A percentile compares a stretch with the other conserved stretches of the same genome.
phyloP scores from a whole-genome alignment of 1,284 basidiomycete species.

The Trichosporon inkin region DNA sequence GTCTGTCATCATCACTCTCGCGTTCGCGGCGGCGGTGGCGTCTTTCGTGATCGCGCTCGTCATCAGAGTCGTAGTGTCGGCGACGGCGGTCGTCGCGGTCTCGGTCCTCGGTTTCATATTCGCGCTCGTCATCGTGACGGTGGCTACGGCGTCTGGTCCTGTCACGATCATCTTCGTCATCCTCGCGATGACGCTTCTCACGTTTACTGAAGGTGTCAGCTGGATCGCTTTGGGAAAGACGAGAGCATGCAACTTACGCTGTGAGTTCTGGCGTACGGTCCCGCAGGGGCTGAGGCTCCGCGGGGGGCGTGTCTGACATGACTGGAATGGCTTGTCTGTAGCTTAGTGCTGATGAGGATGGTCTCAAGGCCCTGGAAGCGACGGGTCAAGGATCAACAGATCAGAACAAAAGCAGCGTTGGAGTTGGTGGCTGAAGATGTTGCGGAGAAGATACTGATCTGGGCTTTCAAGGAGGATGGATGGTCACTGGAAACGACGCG shows the following conservation, averaged over 20 bases:
- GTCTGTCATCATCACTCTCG: conserved; percentile 54
- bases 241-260: conserved; percentile 30
- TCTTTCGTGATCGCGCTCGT: conserved; percentile 8
- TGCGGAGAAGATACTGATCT: not conserved
- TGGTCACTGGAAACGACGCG: not conserved
- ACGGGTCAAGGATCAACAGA: not conserved
- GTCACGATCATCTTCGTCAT: conserved; percentile 45
- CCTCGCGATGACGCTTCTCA: conserved; percentile 53
- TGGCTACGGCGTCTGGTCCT: conserved; percentile 32
- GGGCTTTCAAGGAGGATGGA: not conserved
- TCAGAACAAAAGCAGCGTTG: conserved; percentile 1
- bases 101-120: conserved; percentile 56
- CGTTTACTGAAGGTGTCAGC: conserved; percentile 34
- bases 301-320: conserved; percentile 38
- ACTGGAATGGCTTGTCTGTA: not conserved
- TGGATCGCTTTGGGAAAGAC: not conserved
- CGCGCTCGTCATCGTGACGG: conserved; percentile 56
- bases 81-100: conserved; percentile 45
- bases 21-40: conserved; percentile 36
- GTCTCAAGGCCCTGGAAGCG: not conserved
- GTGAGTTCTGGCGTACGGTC: conserved; percentile 46
- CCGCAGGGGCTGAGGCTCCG: conserved; percentile 17
- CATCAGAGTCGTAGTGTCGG: conserved; percentile 44
- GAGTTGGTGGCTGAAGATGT: not conserved
- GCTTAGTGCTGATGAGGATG: conserved; percentile 1